Percentiles rank a stretch among this genome's conserved stretches.
Conservation (phyloP, 441 rosid species). For the Omphalea diandra region DNA sequence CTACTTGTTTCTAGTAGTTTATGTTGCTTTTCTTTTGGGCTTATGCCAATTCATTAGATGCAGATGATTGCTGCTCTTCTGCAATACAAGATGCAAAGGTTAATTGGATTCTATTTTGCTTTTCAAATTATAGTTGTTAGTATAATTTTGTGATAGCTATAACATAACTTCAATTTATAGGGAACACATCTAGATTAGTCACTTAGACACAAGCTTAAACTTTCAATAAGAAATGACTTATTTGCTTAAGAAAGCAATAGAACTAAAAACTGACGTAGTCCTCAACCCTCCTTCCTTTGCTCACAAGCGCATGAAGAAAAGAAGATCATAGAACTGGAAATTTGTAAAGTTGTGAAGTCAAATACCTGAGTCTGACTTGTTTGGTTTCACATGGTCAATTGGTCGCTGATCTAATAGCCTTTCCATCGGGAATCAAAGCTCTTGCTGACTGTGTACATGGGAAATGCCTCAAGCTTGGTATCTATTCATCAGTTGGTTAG, state of each 20-base stretch:
- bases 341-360: not conserved
- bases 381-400: constrained; percentile 62
- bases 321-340: not conserved
- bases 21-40: constrained; percentile 22
- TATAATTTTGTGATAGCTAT: not conserved
- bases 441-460: constrained; percentile 85
- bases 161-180: not conserved
- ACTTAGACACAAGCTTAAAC: not conserved
- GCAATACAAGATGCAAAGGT: constrained; percentile 59
- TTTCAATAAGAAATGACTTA: not conserved
- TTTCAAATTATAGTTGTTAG: not conserved
- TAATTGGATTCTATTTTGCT: constrained; percentile 11
- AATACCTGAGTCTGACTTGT: not conserved
- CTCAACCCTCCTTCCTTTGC: not conserved
- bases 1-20: constrained; percentile 15
- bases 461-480: constrained; percentile 94
- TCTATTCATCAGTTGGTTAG: constrained; percentile 98
- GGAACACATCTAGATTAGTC: not conserved
- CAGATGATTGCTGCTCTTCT: constrained; percentile 97
- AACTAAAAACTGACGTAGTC: not conserved
- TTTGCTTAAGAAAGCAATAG: not conserved
- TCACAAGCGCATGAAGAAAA: not conserved
- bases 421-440: constrained; percentile 86
- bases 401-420: constrained; percentile 72
- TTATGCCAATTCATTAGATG: constrained; percentile 29